A percentile compares a stretch with the other conserved stretches of the same genome.
Conservation (phyloP, 148 eudicot genomes). For the Hydrangea macrophylla region DNA sequence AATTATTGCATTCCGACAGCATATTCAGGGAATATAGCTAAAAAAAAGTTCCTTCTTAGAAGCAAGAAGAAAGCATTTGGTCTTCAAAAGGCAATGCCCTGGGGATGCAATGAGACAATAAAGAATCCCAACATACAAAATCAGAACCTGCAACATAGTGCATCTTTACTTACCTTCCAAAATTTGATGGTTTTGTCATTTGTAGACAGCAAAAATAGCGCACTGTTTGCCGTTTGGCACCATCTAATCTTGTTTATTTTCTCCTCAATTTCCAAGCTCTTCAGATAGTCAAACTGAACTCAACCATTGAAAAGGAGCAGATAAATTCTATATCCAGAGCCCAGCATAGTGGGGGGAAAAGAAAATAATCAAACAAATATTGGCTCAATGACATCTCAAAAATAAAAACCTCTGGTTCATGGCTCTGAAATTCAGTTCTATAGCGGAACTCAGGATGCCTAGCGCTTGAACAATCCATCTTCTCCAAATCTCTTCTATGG, state of each 20-base stretch:
- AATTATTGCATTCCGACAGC: not conserved
- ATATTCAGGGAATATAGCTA: not conserved
- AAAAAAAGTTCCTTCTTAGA: not conserved
- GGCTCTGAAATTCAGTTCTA: conserved; percentile 99
- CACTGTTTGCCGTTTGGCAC: conserved; percentile 92
- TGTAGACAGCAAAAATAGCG: conserved; percentile 88
- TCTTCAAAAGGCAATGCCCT: not conserved
- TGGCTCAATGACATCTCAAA: not conserved
- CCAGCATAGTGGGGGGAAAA: conserved; percentile 8
- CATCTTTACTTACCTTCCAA: conserved; percentile 69
- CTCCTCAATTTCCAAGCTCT: conserved; percentile 99
- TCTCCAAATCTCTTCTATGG: conserved; percentile 78
- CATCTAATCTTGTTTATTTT: conserved; percentile 97
- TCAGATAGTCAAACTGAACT: conserved; percentile 91
- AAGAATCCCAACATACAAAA: not conserved
- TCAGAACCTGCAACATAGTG: not conserved
- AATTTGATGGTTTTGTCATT: conserved; percentile 94
- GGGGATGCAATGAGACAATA: not conserved
- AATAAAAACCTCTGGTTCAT: conserved; percentile 86
- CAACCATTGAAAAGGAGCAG: conserved; percentile 11
- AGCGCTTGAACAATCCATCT: conserved; percentile 50
- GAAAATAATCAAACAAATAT: not conserved
- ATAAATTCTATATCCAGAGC: not conserved
- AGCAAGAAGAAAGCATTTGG: not conserved
- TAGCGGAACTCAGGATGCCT: conserved; percentile 97